Conservation (phyloP, 164 flowering plant species). For the Vitis labrusca region DNA sequence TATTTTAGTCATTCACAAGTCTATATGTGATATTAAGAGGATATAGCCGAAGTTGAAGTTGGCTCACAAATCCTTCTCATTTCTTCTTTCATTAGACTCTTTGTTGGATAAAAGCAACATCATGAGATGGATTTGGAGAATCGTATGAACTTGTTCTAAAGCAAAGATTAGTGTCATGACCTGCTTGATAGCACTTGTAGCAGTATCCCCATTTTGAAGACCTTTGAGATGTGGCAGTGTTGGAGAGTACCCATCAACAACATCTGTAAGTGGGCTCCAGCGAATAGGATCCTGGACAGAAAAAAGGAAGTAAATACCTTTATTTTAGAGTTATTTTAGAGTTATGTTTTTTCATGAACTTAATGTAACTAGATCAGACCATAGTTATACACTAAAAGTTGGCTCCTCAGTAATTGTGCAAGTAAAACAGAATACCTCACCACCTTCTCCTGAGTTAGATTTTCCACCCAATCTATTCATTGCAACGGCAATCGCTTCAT, state of each 20-base stretch:
- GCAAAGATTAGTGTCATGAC: slow-evolving; percentile 29
- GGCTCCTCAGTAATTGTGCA: not conserved
- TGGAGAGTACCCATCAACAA: slow-evolving; percentile 99
- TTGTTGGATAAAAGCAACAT: too few species aligned
- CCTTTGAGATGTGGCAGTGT: slow-evolving; percentile 99
- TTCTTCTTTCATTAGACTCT: too few species aligned
- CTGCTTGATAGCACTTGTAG: slow-evolving; percentile 99
- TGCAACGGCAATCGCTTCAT: slow-evolving; percentile 98
- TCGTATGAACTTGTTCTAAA: not conserved
- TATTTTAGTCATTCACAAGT: too few species aligned
- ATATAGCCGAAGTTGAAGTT: too few species aligned
- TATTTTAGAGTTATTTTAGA: not conserved
- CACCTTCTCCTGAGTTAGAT: slow-evolving; percentile 99
- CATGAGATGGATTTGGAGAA: not conserved
- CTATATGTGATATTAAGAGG: too few species aligned
- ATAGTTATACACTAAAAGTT: too few species aligned
- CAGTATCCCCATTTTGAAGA: slow-evolving; percentile 99
- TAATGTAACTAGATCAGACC: not conserved
- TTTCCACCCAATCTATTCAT: slow-evolving; percentile 98
- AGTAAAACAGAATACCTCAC: slow-evolving; percentile 65
- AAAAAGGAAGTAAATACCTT: not conserved
- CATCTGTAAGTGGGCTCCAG: slow-evolving; percentile 95
- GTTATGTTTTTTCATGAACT: not conserved
- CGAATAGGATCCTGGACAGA: slow-evolving; percentile 88
- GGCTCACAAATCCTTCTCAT: too few species aligned